phyloP scores from a whole-genome alignment of 2,329 filamentous ascomycete genomes.

The Calonectria pseudoreteaudii region DNA sequence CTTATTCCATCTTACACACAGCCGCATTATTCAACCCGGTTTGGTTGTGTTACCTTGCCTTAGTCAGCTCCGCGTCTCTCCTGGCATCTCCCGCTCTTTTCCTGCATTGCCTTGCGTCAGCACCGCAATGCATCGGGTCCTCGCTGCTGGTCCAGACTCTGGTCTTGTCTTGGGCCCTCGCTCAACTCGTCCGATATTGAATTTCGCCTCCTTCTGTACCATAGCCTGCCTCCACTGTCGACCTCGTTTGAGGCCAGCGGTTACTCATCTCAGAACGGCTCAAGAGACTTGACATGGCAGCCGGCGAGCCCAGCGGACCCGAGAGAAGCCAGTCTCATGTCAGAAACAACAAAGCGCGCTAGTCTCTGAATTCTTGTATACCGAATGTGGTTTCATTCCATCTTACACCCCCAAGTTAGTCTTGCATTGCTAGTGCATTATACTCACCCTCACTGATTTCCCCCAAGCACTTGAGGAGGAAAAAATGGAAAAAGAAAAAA shows the following conservation, averaged over 20 bases:
- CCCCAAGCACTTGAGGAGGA: conserved; percentile 18
- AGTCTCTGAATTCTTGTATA: conserved; percentile 2
- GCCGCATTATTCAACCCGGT: background rate
- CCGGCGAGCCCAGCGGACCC: background rate
- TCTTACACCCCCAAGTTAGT: conserved; percentile 21
- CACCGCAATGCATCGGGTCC: conserved; percentile 5
- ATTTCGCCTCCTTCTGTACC: conserved; percentile 18
- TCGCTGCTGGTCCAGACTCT: conserved; percentile 30
- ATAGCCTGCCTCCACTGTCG: background rate
- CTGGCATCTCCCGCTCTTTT: background rate
- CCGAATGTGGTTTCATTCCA: conserved; percentile 27
- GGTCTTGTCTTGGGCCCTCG: conserved; percentile 29
- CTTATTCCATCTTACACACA: background rate
- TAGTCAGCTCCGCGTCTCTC: background rate
- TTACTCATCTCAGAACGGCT: background rate
- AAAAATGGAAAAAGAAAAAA: conserved; percentile 27
- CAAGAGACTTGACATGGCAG: background rate
- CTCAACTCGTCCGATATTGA: conserved; percentile 21
- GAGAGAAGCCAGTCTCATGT: conserved; percentile 14
- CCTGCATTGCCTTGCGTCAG: conserved; percentile 27
- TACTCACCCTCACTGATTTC: conserved; percentile 31
- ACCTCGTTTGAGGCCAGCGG: background rate
- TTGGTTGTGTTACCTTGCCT: background rate
- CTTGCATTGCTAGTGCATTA: conserved; percentile 39
- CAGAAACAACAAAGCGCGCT: conserved; percentile 15